Base-by-base conservation (phyloP, 106 monocot species). In the Amphibolis antarctica region DNA sequence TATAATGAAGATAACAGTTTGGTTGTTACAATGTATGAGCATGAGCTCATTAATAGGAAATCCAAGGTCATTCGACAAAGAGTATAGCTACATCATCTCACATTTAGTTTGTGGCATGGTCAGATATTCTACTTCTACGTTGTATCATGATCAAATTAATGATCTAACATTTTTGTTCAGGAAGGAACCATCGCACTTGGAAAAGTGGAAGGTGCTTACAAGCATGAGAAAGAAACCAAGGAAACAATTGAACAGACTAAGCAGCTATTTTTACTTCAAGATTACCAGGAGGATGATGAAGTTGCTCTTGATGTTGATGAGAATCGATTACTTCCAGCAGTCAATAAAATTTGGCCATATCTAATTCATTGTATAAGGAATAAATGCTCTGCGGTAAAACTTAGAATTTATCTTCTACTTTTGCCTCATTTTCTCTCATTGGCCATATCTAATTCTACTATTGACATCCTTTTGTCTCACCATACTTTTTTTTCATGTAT, bases 291-390 rank as follows among this genome's bases (percentile, higher is more conserved):
- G 24, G 42, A 9, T 71, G 60, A 27, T 1, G 59, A 61, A 31
- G 48, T 19, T 31, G 61, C 50, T 18, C 51, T 50, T 53, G 59
- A 71, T 55, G 60, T 11, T 28, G 70, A 71, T 71, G 70, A 71
- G 29, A 60, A 62, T 50, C 36, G 86, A 67, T 66, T 98, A 63
- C 90, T 98, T 68, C 96, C 96, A 66, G 86, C 90, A 69, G 77
- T 98, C 77, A 86, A 98, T 70, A 91, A 80, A 73, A 81, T 87
- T 57, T 98, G 96, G 96, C 86, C 96, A 18, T 85, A 82, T 65
- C 62, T 90, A 44, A 65, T 98, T 62, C 78, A 90, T 29, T 90
- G 84, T 66, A 61, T 98, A 46, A 87, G 87, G 71, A 90, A 85
- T 69, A 98, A 70, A 74, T 48, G 74, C 54, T 90, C 96, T 13